Evolutionary conservation across 2,329 filamentous ascomycete species (phyloP).

Genomic region (Fusarium fracticaudum): DNA sequence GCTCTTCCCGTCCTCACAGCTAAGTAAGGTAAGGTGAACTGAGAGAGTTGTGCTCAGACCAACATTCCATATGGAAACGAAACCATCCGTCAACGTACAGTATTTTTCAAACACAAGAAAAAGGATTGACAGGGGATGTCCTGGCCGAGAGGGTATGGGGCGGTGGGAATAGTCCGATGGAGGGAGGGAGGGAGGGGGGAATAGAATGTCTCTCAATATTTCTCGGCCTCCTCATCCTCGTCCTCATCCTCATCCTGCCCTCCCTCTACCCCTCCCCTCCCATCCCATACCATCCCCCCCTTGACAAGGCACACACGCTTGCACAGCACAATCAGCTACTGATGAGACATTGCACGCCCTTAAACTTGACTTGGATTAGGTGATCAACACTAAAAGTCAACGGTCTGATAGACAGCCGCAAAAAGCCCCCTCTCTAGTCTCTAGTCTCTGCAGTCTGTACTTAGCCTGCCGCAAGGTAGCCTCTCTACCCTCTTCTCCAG

Average conservation of each 20-base stretch:
- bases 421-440: neutral
- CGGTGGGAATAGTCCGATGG: neutral
- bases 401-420: neutral
- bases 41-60: neutral
- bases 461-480: neutral
- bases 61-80: slow-evolving; percentile 17
- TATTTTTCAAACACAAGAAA: neutral
- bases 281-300: neutral
- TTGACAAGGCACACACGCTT: neutral
- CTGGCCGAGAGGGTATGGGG: neutral
- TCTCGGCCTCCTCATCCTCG: too few relatives aligned
- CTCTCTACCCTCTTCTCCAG: neutral
- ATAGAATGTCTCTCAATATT: too few relatives aligned
- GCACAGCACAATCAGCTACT: neutral
- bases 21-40: neutral
- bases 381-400: neutral
- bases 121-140: slow-evolving; percentile 8
- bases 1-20: slow-evolving; percentile 11
- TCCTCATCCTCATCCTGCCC: too few relatives aligned
- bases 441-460: neutral
- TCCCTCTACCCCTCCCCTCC: too few relatives aligned
- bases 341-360: neutral
- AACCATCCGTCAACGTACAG: neutral
- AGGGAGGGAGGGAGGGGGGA: neutral
- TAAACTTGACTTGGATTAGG: neutral